Evolutionary conservation across 2,329 filamentous ascomycete species (phyloP).

Genomic region (Phymatotrichopsis omnivora): DNA sequence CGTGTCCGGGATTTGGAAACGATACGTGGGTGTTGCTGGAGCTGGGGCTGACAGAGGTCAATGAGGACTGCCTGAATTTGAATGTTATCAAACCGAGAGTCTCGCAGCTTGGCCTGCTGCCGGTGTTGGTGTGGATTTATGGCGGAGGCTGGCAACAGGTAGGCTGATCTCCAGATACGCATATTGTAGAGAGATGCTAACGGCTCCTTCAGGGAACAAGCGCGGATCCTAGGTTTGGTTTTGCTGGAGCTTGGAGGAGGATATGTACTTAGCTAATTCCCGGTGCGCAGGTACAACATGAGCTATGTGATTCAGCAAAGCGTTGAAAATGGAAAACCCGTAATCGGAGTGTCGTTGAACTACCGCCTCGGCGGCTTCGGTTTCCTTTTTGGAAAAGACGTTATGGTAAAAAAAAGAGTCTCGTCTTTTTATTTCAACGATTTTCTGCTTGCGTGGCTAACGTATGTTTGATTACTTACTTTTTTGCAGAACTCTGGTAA

Average conservation of each 20-base stretch:
- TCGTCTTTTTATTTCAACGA: slow-evolving; percentile 29
- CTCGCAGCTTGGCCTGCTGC: slow-evolving; percentile 23
- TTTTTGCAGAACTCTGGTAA: slow-evolving; percentile 36
- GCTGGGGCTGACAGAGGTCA: slow-evolving; percentile 2
- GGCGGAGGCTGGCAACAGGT: slow-evolving; percentile 26
- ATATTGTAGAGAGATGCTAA: background rate
- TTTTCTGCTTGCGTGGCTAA: too few species aligned
- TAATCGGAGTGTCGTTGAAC: slow-evolving; percentile 47
- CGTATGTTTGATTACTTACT: slow-evolving; percentile 35
- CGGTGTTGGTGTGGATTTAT: slow-evolving; percentile 35
- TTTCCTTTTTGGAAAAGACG: slow-evolving; percentile 42
- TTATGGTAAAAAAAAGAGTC: slow-evolving; percentile 32
- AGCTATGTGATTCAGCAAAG: slow-evolving; percentile 48
- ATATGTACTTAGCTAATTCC: background rate
- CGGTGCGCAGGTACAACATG: slow-evolving; percentile 57
- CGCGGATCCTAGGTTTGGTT: slow-evolving; percentile 11
- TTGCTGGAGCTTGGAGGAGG: background rate
- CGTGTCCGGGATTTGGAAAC: slow-evolving; percentile 32
- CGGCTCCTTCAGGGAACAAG: slow-evolving; percentile 4
- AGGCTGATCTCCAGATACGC: background rate
- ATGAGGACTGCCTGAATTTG: slow-evolving; percentile 34
- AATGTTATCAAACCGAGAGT: slow-evolving; percentile 32
- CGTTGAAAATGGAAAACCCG: slow-evolving; percentile 43
- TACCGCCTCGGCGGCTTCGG: slow-evolving; percentile 46
- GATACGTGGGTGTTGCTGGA: slow-evolving; percentile 13